Evolutionary conservation across 371 early-diverging fungal species (phyloP).

Genomic region (Polyrhizophydium stewartii): DNA sequence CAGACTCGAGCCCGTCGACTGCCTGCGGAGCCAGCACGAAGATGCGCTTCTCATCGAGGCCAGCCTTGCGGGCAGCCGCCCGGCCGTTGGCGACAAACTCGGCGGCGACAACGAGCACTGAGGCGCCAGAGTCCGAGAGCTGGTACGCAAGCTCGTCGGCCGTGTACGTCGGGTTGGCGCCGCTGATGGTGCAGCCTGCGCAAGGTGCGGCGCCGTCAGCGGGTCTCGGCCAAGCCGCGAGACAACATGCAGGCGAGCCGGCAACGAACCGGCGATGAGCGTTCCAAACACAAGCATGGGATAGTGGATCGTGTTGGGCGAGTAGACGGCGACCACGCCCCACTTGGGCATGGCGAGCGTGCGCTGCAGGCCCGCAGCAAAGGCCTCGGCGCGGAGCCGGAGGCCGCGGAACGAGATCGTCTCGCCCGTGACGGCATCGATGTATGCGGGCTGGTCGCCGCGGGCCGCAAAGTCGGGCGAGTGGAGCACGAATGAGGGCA

Average conservation of each 20-base stretch:
- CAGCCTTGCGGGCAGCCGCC: background rate
- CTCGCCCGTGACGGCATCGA: constrained; percentile 55
- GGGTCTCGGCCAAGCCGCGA: no score
- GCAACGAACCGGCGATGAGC: constrained; percentile 11
- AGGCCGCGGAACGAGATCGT: constrained; percentile 61
- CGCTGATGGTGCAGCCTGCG: constrained; percentile 60
- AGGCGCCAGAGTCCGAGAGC: constrained; percentile 62
- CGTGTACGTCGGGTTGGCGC: constrained; percentile 72
- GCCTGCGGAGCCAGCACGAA: background rate
- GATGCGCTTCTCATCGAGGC: background rate
- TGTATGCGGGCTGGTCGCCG: constrained; percentile 23
- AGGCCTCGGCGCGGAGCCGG: constrained; percentile 45
- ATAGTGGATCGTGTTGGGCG: constrained; percentile 68
- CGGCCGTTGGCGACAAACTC: constrained; percentile 10
- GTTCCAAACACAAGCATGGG: constrained; percentile 50
- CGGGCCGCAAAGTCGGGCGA: constrained; percentile 14
- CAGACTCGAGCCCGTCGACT: background rate
- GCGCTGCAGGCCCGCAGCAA: constrained; percentile 72
- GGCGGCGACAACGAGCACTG: constrained; percentile 55
- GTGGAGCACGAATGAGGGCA: constrained; percentile 20
- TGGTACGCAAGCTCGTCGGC: constrained; percentile 70
- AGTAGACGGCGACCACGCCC: constrained; percentile 62
- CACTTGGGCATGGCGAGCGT: constrained; percentile 53
- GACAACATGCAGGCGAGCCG: no score
- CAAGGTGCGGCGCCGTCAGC: background rate